Evolutionary conservation across 177 flowering plant genomes (phyloP), one percentile per base, ranked within the genome.

Genomic region (Vitis hybrid): DNA sequence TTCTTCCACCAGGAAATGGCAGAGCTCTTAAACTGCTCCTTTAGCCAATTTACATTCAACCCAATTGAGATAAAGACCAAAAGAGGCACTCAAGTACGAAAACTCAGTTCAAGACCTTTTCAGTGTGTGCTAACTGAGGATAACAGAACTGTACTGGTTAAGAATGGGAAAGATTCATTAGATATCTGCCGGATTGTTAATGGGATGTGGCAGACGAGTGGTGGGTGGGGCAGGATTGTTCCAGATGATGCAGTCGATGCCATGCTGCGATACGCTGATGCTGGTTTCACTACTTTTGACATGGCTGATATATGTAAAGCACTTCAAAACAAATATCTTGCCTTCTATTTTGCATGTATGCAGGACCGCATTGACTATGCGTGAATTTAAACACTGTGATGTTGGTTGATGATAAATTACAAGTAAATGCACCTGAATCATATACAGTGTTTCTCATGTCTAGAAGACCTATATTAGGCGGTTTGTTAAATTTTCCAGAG

Each of bases 171-270:
- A 49, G 92, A 92, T 70, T 86, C 88, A 17, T 69, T 90, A 63
- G 87, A 88, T 18, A 88, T 91, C 6, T 85, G 91, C 80, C 68
- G 90, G 72, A 84, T 91, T 26, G 75, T 91, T 63, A 93, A 91
- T 74, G 94, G 96, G 61, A 86, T 91, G 96, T 91, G 94, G 94
- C 93, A 91, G 76, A 85, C 91, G 21, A 88, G 91, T 65, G 92
- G 93, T n/a, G 93, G 93, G 15, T 89, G 94, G 93, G 97, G 94
- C 4, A 80, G 66, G 56, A 88, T 87, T 78, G 90, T 89, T 23
- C 57, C 78, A 19, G 87, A 83, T 26, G 79, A 68, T 72, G 97
- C 93, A 1, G 89, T 87, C 13, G 81, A 86, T 67, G 87, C 91
- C 11, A 91, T 90, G 95, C 88, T 93, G 66, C 79, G 65, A 67